A percentile compares a stretch with the other conserved stretches of the same genome.
Evolutionary conservation across 169 alveolate genomes (phyloP).

Genomic region (Besnoitia besnoiti): DNA sequence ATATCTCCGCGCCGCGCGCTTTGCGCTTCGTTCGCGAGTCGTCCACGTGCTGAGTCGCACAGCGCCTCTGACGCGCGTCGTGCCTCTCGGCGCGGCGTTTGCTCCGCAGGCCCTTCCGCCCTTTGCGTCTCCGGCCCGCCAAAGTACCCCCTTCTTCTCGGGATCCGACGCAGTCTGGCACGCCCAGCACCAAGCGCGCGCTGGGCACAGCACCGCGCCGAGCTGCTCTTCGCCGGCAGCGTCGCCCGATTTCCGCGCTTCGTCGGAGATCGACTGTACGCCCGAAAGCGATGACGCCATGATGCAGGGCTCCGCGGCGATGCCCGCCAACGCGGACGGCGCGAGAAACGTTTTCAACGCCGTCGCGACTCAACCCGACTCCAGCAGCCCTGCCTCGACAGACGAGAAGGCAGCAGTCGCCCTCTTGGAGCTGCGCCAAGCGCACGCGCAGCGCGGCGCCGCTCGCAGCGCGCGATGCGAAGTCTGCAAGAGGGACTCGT

Average conservation of each 20-base stretch:
- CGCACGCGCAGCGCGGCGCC: slow-evolving; percentile 5
- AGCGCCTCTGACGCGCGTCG: not conserved
- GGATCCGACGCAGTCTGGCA: not conserved
- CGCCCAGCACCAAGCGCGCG: not conserved
- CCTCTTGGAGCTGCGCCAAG: not conserved
- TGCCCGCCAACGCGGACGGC: no score
- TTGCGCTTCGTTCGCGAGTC: not conserved
- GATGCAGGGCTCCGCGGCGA: no score
- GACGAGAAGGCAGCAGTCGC: no score
- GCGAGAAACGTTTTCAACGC: no score
- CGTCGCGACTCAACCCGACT: no score
- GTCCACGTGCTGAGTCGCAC: not conserved
- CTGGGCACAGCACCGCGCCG: no score
- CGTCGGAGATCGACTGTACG: no score
- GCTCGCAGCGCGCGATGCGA: not conserved
- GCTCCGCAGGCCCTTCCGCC: not conserved
- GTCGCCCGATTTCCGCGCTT: no score
- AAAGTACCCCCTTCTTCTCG: not conserved
- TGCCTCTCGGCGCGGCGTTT: not conserved
- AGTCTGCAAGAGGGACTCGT: not conserved
- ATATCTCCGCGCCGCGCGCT: not conserved
- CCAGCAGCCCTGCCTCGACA: no score
- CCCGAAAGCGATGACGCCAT: no score
- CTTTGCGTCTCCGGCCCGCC: not conserved
- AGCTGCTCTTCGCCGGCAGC: not conserved